Evolutionary conservation across 164 flowering plant species (phyloP), one percentile per base, ranked within the genome.

Genomic region (Nymphaea thermarum): DNA sequence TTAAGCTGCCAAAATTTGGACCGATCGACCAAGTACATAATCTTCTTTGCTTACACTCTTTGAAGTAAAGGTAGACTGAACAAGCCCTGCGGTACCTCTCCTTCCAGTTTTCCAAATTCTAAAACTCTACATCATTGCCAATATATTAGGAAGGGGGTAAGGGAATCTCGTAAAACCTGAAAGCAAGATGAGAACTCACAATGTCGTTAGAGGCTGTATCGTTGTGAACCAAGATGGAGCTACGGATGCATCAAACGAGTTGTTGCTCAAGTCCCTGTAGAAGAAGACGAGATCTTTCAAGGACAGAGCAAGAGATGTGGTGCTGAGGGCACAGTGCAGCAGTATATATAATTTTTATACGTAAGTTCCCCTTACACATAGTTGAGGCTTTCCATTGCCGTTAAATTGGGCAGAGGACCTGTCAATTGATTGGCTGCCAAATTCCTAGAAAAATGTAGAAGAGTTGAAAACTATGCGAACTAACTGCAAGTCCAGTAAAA

Each of bases 211-310:
- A 41, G 97, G 82, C 43, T 73, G 66, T 76, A 87, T 66, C 44
- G 83, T 87, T 62, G 96, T 82, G 77, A 95, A 86, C 99, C 99
- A 95, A 44, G 61, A 65, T 7, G 99, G 99, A 75, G 89, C 86
- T 65, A 71, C 80, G 41, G 98, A 80, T 69, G 76, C 60, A 43
- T 72, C 82, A 73, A 95, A 95, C 14, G 81, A 74, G 71, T 95
- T 92, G 82, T 85, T 85, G 79, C 99, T 90, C 68, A 95, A 77
- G 81, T 95, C 99, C 77, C 98, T 95, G 14, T 51, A 51, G 36
- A 51, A 51, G 57, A 51, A 8, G 12, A 51, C 14, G 14, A 15
- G 57, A 3, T 8, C 57, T 8, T 51, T 15, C 57, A 51, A 51
- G 57, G 57, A 51, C 14, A 51, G 57, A 51, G 57, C 12, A 51